These are phyloP conservation scores for Ocimum tenuiflorum DNA, from an alignment of 257 asterid genomes.

Conservation along the genomic window DNA sequence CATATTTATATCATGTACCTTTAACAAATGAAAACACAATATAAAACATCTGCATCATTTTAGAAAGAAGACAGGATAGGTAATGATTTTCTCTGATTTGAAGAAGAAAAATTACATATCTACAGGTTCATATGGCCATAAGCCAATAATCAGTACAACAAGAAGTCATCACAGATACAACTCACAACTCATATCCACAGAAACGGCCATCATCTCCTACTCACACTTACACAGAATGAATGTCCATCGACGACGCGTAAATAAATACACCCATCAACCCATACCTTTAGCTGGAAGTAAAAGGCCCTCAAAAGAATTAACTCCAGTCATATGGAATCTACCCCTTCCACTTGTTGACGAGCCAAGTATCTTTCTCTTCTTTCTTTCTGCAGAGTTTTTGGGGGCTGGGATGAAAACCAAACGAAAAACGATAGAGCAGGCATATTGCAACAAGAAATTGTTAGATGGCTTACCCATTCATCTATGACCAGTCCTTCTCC, in stretches of 20 bases:
- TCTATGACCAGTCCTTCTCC: conserved; percentile 94
- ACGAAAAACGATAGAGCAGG: background rate
- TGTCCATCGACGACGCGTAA: conserved; percentile 12
- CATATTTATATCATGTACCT: no score
- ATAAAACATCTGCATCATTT: no score
- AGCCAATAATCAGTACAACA: conserved; percentile 24
- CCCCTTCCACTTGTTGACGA: conserved; percentile 77
- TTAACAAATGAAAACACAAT: no score
- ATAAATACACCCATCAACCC: conserved; percentile 22
- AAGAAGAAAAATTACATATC: conserved; percentile 27
- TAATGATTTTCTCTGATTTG: no score
- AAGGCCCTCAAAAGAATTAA: conserved; percentile 9
- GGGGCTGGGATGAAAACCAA: background rate
- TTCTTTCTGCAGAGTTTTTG: conserved; percentile 54
- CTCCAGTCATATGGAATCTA: conserved; percentile 47
- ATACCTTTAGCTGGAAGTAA: background rate
- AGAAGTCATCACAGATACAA: conserved; percentile 15
- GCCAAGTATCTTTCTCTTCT: conserved; percentile 95
- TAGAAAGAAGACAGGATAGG: no score
- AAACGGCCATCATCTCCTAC: conserved; percentile 16
- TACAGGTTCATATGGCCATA: conserved; percentile 23
- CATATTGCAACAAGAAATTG: background rate
- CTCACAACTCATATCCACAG: conserved; percentile 9
- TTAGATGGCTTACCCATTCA: conserved; percentile 64
- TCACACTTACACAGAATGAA: conserved; percentile 11